phyloP scores from a whole-genome alignment of 2,329 filamentous ascomycete species.

The Sclerotinia minor region DNA sequence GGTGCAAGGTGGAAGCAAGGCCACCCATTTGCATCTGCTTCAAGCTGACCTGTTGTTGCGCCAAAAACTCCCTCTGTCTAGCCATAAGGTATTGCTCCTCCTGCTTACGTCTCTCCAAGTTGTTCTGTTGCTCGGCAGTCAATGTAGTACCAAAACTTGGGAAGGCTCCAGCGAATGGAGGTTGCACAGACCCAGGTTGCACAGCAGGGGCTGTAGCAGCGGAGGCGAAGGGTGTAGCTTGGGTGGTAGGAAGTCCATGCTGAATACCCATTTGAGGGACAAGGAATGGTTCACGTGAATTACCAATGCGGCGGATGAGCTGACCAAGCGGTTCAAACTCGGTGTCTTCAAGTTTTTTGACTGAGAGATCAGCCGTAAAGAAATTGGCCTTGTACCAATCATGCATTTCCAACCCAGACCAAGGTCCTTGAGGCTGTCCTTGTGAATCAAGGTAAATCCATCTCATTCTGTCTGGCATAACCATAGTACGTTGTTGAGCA shows the following conservation, averaged over 20 bases:
- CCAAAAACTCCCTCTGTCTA: slow-evolving; percentile 88
- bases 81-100: slow-evolving; percentile 98
- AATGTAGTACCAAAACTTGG: slow-evolving; percentile 95
- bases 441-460: slow-evolving; percentile 98
- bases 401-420: slow-evolving; percentile 97
- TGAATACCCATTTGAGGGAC: slow-evolving; percentile 96
- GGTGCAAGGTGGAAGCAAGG: slow-evolving; percentile 63
- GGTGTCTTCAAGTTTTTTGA: slow-evolving; percentile 89
- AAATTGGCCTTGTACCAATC: slow-evolving; percentile 99
- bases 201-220: slow-evolving; percentile 45
- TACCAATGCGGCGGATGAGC: slow-evolving; percentile 91
- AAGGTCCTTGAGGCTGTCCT: slow-evolving; percentile 88
- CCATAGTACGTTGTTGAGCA: slow-evolving; percentile 81
- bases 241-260: slow-evolving; percentile 70
- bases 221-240: slow-evolving; percentile 42
- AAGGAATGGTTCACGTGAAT: slow-evolving; percentile 94
- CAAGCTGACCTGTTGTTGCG: slow-evolving; percentile 79
- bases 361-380: slow-evolving; percentile 89
- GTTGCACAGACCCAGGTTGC: slow-evolving; percentile 68
- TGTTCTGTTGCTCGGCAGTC: slow-evolving; percentile 97
- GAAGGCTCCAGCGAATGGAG: slow-evolving; percentile 89
- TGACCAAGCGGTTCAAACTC: slow-evolving; percentile 96
- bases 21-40: slow-evolving; percentile 68
- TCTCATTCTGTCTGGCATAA: slow-evolving; percentile 98
- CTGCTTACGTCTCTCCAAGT: slow-evolving; percentile 91